A percentile compares a stretch with the other conserved stretches of the same genome.
Evolutionary conservation across 805 yeast species (phyloP).

Genomic region (Helenozyma baotianmanensis): DNA sequence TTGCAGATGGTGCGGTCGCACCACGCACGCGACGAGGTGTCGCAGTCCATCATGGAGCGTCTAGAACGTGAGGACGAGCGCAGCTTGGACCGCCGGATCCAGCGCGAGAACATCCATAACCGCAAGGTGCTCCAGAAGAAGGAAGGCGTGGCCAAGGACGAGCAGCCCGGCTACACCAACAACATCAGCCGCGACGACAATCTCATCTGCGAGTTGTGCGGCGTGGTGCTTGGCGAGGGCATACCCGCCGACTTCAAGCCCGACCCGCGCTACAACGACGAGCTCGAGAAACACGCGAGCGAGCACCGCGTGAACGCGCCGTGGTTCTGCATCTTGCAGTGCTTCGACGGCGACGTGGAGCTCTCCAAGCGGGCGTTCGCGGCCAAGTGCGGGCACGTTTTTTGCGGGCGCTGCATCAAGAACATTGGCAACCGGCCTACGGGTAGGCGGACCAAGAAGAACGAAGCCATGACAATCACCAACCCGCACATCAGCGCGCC

Average conservation of each 20-base stretch:
- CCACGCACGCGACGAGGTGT: constrained; percentile 8
- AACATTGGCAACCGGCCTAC: constrained; percentile 48
- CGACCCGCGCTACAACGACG: constrained; percentile 24
- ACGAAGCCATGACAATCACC: constrained; percentile 18
- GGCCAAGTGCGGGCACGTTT: constrained; percentile 72
- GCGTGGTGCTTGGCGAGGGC: constrained; percentile 68
- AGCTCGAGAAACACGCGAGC: constrained; percentile 20
- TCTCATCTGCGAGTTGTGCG: constrained; percentile 59
- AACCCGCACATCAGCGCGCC: constrained; percentile 50
- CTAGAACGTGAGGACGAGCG: constrained; percentile 38
- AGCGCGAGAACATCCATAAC: constrained; percentile 28
- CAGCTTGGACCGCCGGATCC: constrained; percentile 29
- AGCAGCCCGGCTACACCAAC: constrained; percentile 26
- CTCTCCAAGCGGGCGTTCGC: constrained; percentile 66
- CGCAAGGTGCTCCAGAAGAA: constrained; percentile 26
- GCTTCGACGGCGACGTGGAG: constrained; percentile 53
- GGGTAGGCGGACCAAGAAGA: constrained; percentile 14
- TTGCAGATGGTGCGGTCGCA: constrained; percentile 3
- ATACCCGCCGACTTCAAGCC: constrained; percentile 50
- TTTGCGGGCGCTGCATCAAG: constrained; percentile 80
- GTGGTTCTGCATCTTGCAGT: constrained; percentile 49
- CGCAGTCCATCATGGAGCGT: constrained; percentile 32
- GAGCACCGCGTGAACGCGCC: constrained; percentile 50
- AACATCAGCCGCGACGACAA: constrained; percentile 17
- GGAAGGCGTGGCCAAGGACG: constrained; percentile 20